Conservation (phyloP, 345 rosid genomes). For the Citrus medica region DNA sequence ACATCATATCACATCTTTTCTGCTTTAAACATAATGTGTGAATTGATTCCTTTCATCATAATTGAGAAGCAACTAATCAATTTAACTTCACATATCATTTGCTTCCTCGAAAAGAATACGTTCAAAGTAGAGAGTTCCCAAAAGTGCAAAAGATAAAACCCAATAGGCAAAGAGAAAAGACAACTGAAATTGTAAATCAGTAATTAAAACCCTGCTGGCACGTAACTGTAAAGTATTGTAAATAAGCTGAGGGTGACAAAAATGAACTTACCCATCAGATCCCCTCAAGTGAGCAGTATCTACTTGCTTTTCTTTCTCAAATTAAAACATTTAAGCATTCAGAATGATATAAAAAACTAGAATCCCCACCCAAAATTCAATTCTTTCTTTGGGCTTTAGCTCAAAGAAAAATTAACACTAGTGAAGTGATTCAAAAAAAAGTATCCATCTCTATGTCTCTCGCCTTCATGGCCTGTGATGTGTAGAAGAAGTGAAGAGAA, state of each 20-base stretch:
- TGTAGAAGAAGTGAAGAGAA: too few relatives aligned
- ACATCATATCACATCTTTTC: not conserved
- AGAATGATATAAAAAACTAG: too few relatives aligned
- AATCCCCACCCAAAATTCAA: too few relatives aligned
- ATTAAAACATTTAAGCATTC: not conserved
- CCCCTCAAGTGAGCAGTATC: not conserved
- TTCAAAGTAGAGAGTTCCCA: not conserved
- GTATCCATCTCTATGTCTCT: too few relatives aligned
- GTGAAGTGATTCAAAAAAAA: too few relatives aligned
- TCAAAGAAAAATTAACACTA: too few relatives aligned
- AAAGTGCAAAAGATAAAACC: not conserved
- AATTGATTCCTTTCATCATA: not conserved
- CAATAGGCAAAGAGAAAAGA: not conserved
- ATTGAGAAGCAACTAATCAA: not conserved
- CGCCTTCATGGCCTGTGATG: too few relatives aligned
- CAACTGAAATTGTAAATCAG: not conserved
- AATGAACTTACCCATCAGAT: not conserved
- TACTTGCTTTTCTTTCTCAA: constrained; percentile 1
- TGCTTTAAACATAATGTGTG: not conserved
- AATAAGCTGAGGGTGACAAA: not conserved
- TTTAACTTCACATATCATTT: not conserved
- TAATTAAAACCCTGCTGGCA: not conserved
- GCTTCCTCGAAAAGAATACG: not conserved
- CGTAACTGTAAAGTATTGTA: not conserved
- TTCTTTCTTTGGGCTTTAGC: too few relatives aligned